Conservation (phyloP, 2,329 filamentous ascomycete species). For the Fusarium ambrosium region DNA sequence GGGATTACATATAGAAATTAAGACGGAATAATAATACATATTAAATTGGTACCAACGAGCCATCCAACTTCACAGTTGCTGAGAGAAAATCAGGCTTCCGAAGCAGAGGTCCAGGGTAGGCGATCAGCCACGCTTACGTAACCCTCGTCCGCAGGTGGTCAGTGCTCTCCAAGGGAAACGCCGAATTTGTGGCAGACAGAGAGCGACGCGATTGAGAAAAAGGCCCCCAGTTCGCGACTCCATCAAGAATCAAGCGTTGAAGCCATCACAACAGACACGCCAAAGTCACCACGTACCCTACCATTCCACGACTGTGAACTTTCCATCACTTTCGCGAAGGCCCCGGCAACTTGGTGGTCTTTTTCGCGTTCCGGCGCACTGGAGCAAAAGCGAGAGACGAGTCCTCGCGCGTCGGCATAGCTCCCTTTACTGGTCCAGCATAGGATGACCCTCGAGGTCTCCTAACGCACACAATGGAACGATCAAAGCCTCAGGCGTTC, state of each 20-base stretch:
- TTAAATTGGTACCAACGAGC: background rate
- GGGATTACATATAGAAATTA: background rate
- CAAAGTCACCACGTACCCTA: constrained; percentile 25
- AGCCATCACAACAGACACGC: constrained; percentile 39
- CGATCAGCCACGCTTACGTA: constrained; percentile 33
- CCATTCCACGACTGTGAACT: constrained; percentile 2
- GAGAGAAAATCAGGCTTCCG: background rate
- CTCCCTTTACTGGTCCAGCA: constrained; percentile 45
- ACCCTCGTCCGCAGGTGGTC: constrained; percentile 2
- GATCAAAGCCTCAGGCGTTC: constrained; percentile 81
- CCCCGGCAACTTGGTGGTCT: background rate
- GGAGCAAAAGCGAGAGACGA: constrained; percentile 28
- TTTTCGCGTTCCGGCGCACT: constrained; percentile 5
- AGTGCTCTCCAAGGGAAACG: constrained; percentile 37
- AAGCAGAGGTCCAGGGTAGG: constrained; percentile 34
- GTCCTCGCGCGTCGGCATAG: constrained; percentile 39
- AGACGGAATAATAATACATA: background rate
- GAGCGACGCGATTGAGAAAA: constrained; percentile 51
- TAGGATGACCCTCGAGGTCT: constrained; percentile 48
- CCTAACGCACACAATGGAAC: constrained; percentile 60
- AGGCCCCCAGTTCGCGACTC: constrained; percentile 48
- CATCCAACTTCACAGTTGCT: background rate
- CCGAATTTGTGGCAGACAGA: constrained; percentile 40
- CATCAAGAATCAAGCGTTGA: constrained; percentile 43
- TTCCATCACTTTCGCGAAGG: constrained; percentile 18